Base-by-base conservation (phyloP, 768 basidiomycete genomes). In the Coprinopsis marcescibilis region DNA sequence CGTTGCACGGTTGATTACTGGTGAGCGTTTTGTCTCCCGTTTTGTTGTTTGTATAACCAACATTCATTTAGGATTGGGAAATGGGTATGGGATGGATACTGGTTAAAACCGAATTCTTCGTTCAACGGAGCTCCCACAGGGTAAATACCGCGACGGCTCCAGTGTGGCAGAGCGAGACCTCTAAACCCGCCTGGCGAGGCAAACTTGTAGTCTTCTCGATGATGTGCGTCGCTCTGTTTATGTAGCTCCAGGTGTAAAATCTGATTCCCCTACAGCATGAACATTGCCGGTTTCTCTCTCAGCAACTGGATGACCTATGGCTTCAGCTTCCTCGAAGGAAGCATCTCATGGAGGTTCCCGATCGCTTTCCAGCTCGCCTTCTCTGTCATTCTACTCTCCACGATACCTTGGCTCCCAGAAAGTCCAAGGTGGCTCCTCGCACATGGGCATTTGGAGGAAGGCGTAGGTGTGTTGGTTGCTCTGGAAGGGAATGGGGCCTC, bases 301-400 rank as follows among this genome's bases (percentile, higher is more conserved):
- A 73, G 71, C 47, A 75, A 76, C 49, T 76, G 74, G 74, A 72
- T 76, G 70, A 76, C 74, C 1, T 76, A 76, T 50, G 71, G 72
- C 8, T 72, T 75, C 54, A 74, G 72, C 53, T 76, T 69, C 53
- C 52, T 67, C 14, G 43, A 57, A 4, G 72, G 73, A 17, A 70
- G 67, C 54, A 57, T 74, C 14, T 58, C 70, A 8, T 75, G 73
- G 75, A 60, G 74, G 4, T 74, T 75, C 59, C 74, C 73, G 3
- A 74, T 76, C 40, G 73, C 73, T 1, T 74, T 76, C 50, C 73
- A 76, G 44, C 65, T 76, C 19, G 56, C 69, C 3, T 76, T 75
- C 54, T 73, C 73, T 7, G 38, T 69, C 24, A 63, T 75, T 38
- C 54, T 76, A 5, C 53, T 73, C n/a, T 54, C 61, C 15, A 75